Base-by-base conservation (phyloP, 1,139 yeast genomes). In the Candida sp. region DNA sequence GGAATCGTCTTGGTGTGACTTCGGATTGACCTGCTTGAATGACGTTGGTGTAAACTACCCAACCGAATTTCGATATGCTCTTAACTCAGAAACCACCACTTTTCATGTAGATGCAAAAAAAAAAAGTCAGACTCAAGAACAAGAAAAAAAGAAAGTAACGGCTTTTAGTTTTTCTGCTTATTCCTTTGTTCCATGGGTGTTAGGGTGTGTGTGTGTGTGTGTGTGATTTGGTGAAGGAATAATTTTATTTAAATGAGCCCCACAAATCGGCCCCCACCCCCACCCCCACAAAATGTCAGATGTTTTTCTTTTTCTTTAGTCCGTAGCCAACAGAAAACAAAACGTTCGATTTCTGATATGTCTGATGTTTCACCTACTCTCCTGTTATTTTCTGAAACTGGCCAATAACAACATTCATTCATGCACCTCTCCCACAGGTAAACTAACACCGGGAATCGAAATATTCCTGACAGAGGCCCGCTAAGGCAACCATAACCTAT, bases 221-320 rank as follows among this genome's bases (percentile, higher is more conserved):
- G 17, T 2, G 17, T 17, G 17, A 17, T 17, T 17, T 17, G 17
- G 17, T 17, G 17, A 17, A 17, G 17, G 17, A 17, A 17, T 17
- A 17, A 17, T 28, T 28, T 8, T 28, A 8, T 28, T 28, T 28
- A 2, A 28, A 38, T 11, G 42, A 38, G 30, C 42, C 42, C 42
- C 42, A 38, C 42, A 38, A 38, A 38, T 34, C 38, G 38, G 22
- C 42, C 42, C 42, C 42, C 42, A 38, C 42, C 42, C 42, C 42
- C 42, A 38, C 42, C 42, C 42, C 42, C 42, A 38, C 42, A 38
- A 38, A 38, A 38, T 38, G 42, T 38, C 42, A 38, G 42, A 26
- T 38, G 42, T 38, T 38, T 26, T 26, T 25, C 39, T 7, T 17
- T 17, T 35, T 5, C 8, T 35, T 35, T 8, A n/a, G 22, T 25